Percentiles rank a stretch among this genome's conserved stretches.
These are phyloP conservation scores for Cryptosporidium viatorum DNA, from an alignment of 169 alveolate genomes.

Conservation along the genomic window DNA sequence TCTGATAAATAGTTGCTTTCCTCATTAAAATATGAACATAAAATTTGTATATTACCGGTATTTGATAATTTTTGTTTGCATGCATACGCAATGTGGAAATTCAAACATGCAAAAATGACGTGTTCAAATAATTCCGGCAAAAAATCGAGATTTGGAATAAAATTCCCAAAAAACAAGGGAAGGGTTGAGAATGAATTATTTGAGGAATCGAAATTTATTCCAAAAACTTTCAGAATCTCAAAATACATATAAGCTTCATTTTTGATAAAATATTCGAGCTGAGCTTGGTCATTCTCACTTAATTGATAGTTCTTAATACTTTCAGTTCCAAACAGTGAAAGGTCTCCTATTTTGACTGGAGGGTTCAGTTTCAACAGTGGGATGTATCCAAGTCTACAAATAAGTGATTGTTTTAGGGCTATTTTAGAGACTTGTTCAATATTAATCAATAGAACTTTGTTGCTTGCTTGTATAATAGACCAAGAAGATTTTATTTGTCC, in stretches of 20 bases:
- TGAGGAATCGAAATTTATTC: slow-evolving; percentile 9
- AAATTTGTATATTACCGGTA: neutral
- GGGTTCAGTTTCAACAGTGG: slow-evolving; percentile 50
- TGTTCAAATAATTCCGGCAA: slow-evolving; percentile 40
- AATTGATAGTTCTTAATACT: neutral
- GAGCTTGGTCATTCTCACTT: neutral
- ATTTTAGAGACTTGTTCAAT: slow-evolving; percentile 11
- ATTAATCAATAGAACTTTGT: slow-evolving; percentile 18
- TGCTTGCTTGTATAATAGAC: slow-evolving; percentile 45
- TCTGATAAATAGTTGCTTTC: neutral
- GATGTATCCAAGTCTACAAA: slow-evolving; percentile 38
- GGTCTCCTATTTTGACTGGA: neutral
- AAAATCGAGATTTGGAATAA: slow-evolving; percentile 53
- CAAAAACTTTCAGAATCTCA: slow-evolving; percentile 6
- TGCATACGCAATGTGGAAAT: slow-evolving; percentile 31
- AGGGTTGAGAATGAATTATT: slow-evolving; percentile 17
- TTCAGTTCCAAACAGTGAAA: neutral
- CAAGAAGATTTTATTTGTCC: slow-evolving; percentile 12
- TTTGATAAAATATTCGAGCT: neutral
- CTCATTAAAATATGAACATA: neutral
- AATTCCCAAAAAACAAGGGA: slow-evolving; percentile 59
- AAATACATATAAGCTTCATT: neutral
- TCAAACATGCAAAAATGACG: slow-evolving; percentile 36
- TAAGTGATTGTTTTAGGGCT: slow-evolving; percentile 47
- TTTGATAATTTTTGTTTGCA: neutral